These are phyloP conservation scores for Geosmithia putterillii DNA, from an alignment of 2,329 filamentous ascomycete species.

Conservation along the genomic window DNA sequence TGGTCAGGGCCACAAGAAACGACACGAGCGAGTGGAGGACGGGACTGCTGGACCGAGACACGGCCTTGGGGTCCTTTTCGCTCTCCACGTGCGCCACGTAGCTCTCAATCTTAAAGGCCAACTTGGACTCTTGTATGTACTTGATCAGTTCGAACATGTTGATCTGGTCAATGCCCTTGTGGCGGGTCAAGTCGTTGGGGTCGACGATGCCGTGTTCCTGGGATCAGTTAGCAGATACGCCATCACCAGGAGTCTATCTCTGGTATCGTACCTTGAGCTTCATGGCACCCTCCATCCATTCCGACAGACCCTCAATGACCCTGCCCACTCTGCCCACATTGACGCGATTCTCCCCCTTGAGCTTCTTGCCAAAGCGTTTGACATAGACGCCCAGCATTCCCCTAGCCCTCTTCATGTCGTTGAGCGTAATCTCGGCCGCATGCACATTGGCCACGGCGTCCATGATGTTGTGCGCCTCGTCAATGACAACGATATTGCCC, in stretches of 20 bases:
- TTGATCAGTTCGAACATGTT: slow-evolving; percentile 80
- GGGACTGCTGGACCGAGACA: slow-evolving; percentile 21
- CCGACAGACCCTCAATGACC: slow-evolving; percentile 65
- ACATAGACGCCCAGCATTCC: slow-evolving; percentile 72
- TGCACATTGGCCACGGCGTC: slow-evolving; percentile 84
- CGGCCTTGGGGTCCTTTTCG: slow-evolving; percentile 18
- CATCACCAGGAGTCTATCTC: neutral
- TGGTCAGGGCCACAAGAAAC: slow-evolving; percentile 72
- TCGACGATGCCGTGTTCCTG: slow-evolving; percentile 54
- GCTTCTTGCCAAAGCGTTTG: slow-evolving; percentile 72
- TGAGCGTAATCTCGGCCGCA: slow-evolving; percentile 62
- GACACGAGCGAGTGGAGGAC: slow-evolving; percentile 43
- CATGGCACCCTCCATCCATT: slow-evolving; percentile 49
- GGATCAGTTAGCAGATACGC: neutral
- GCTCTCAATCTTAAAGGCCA: slow-evolving; percentile 89
- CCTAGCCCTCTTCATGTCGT: slow-evolving; percentile 60
- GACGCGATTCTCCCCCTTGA: slow-evolving; percentile 84
- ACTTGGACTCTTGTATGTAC: slow-evolving; percentile 83
- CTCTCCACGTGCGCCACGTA: slow-evolving; percentile 58
- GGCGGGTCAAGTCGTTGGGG: slow-evolving; percentile 59
- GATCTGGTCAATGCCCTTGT: slow-evolving; percentile 88
- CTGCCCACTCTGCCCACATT: slow-evolving; percentile 83
- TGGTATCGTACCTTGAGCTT: slow-evolving; percentile 27
- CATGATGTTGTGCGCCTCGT: slow-evolving; percentile 97
- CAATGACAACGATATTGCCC: slow-evolving; percentile 83